Evolutionary conservation across 1,284 basidiomycete genomes (phyloP), one percentile per base, ranked within the genome.

Genomic region (Ceratorhiza oryzae-sativae): DNA sequence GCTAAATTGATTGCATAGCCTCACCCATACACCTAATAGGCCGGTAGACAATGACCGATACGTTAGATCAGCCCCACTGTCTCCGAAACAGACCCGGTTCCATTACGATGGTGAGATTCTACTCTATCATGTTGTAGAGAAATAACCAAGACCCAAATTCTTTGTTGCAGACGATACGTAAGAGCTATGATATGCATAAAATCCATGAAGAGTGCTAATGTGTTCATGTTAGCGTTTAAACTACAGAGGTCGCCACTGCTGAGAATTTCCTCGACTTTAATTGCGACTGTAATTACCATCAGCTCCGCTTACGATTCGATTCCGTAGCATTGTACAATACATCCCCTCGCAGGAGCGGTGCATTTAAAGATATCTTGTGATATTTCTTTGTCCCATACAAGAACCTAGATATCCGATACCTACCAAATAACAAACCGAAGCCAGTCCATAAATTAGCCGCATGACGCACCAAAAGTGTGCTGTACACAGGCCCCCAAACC

Each of bases 1-100:
- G 9, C 49, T 36, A 9, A 32, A 65, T 30, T 70, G 30, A 27
- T 45, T 45, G 23, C 49, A 51, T 73, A 73, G 58, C 36, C 76
- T 63, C 41, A 39, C n/a, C 32, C 41, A 15, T 25, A 30, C 2
- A 32, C 23, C 46, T 42, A 8, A 59, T 75, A 92, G 90, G 51
- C 91, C 91, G 1, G 82, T 85, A 72, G 92, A 92, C 77, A 93
- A 94, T 78, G 91, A 93, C 77, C 84, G 89, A 71, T 94, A 93
- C 76, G 88, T 94, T 41, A 82, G 83, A 58, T 85, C 83, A 71
- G 92, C 92, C n/a, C 92, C 92, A 4, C 87, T 91, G 55, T 92
- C 92, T 79, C 92, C 92, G n/a, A 93, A 93, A 87, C 91, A 92
- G 86, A 91, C 91, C 42, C 85, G 85, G 58, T 92, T 91, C 81